These are phyloP conservation scores for Tuber microsphaerosporum DNA, from an alignment of 495 filamentous ascomycete genomes.

Conservation along the genomic window DNA sequence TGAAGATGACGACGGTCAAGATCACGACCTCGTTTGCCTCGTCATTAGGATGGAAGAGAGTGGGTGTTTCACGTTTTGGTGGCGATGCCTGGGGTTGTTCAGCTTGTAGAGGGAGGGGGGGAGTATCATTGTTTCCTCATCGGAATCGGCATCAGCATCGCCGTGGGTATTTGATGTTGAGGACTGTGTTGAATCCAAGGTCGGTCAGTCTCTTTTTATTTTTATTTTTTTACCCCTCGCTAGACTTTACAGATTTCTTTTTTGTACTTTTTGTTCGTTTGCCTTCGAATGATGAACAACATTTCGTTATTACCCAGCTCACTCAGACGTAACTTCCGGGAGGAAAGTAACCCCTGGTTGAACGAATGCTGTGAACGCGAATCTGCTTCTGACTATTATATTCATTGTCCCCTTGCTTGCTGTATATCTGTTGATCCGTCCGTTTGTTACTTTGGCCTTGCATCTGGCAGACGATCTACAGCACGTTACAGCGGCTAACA, in stretches of 20 bases:
- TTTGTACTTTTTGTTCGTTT: slow-evolving; percentile 8
- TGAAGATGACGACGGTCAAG: not conserved
- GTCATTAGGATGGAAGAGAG: not conserved
- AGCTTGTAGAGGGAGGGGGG: not conserved
- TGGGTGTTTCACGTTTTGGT: not conserved
- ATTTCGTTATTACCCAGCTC: slow-evolving; percentile 36
- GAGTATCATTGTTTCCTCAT: not conserved
- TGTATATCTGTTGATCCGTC: not conserved
- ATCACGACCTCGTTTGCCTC: not conserved
- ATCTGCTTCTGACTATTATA: slow-evolving; percentile 36
- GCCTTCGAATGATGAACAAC: slow-evolving; percentile 27
- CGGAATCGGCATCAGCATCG: slow-evolving; percentile 10
- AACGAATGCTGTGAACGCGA: slow-evolving; percentile 40
- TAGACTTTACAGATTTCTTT: not conserved
- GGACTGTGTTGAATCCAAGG: slow-evolving; percentile 35
- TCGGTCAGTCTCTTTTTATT: slow-evolving; percentile 35
- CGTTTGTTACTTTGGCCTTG: not conserved
- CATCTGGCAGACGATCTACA: not conserved
- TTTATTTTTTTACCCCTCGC: not conserved
- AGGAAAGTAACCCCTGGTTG: slow-evolving; percentile 24
- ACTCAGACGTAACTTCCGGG: slow-evolving; percentile 38
- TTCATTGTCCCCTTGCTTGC: not conserved
- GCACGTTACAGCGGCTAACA: not conserved
- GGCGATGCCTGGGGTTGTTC: not conserved
- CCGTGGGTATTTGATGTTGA: slow-evolving; percentile 29